phyloP scores from a whole-genome alignment of 1,139 yeast species.

The Chernovozyma sophiae-reginae region DNA sequence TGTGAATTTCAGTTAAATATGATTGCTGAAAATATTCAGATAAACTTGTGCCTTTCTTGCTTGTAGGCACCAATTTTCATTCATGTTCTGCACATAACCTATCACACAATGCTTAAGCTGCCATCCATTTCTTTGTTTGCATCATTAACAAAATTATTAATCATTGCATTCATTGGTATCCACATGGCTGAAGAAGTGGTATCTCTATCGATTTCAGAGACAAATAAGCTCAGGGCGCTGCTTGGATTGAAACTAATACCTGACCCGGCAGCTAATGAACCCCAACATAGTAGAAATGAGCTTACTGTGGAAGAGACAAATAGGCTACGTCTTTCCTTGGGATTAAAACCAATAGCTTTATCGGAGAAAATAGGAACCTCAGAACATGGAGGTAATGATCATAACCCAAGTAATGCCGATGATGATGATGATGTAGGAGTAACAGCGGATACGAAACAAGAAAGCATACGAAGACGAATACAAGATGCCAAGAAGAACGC shows the following conservation, averaged over 20 bases:
- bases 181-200: constrained; percentile 21
- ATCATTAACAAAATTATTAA: background rate
- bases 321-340: constrained; percentile 43
- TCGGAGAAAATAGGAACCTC: background rate
- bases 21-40: too few species aligned
- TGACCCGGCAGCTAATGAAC: constrained; percentile 3
- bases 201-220: constrained; percentile 34
- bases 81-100: too few species aligned
- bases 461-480: constrained; percentile 12
- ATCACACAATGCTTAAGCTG: too few species aligned
- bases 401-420: too few species aligned
- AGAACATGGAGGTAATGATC: background rate
- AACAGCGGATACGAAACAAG: constrained; percentile 9
- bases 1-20: too few species aligned
- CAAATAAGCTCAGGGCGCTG: constrained; percentile 31
- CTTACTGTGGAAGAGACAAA: constrained; percentile 53
- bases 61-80: too few species aligned
- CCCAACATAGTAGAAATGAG: constrained; percentile 8
- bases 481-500: constrained; percentile 17
- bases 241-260: constrained; percentile 31
- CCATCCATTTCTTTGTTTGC: too few species aligned
- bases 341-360: constrained; percentile 41
- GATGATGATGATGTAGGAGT: constrained; percentile 2
- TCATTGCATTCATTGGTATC: background rate
- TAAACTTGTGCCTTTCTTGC: too few species aligned